These are phyloP conservation scores for Lactarius evosmus DNA, from an alignment of 768 basidiomycete species.

Conservation along the genomic window DNA sequence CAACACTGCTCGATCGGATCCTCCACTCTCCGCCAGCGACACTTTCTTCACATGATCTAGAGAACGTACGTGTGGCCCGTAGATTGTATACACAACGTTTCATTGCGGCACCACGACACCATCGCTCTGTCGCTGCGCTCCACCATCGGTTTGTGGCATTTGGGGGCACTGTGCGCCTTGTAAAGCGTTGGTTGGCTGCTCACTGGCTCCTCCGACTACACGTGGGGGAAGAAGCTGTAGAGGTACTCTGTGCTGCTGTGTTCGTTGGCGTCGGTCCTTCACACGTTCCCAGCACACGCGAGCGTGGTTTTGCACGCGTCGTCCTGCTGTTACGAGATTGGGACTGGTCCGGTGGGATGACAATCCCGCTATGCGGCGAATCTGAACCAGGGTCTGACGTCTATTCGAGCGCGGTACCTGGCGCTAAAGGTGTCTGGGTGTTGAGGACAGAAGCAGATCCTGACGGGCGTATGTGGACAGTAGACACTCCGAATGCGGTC, in stretches of 20 bases:
- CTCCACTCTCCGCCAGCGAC: constrained; percentile 43
- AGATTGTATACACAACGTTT: constrained; percentile 68
- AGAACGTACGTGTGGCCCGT: constrained; percentile 54
- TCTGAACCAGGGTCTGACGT: constrained; percentile 28
- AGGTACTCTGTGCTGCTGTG: constrained; percentile 76
- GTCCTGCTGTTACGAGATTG: constrained; percentile 75
- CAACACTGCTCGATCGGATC: constrained; percentile 68
- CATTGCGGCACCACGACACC: constrained; percentile 78
- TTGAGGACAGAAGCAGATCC: constrained; percentile 76
- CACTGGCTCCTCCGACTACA: constrained; percentile 83
- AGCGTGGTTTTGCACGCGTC: constrained; percentile 73
- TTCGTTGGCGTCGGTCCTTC: constrained; percentile 58
- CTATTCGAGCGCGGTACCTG: constrained; percentile 35
- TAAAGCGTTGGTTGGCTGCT: constrained; percentile 89
- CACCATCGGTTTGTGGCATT: constrained; percentile 79
- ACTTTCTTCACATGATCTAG: constrained; percentile 45
- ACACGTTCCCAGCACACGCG: constrained; percentile 67
- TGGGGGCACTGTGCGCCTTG: constrained; percentile 78
- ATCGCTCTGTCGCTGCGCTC: constrained; percentile 74
- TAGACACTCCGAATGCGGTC: constrained; percentile 58
- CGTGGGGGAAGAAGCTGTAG: constrained; percentile 74
- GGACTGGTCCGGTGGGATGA: constrained; percentile 74
- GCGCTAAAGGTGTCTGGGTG: constrained; percentile 62
- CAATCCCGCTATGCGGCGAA: constrained; percentile 68
- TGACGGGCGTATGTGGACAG: constrained; percentile 75